Evolutionary conservation across 495 filamentous ascomycete genomes (phyloP).

Genomic region (Clavariopsis aquatica): DNA sequence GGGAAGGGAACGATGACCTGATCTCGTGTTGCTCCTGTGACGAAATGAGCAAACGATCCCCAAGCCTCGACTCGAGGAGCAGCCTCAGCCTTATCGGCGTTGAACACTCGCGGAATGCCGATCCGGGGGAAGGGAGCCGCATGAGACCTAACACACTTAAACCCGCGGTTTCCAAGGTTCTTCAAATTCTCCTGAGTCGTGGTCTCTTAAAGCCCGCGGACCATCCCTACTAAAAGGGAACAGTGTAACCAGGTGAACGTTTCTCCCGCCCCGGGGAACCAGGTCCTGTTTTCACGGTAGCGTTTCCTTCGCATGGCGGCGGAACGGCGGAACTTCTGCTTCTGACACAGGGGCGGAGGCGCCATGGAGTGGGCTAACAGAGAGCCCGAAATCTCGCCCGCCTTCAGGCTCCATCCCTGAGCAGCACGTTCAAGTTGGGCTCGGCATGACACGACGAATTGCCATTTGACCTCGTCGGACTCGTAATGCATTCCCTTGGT

Average conservation of each 20-base stretch:
- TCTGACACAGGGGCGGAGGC: slow-evolving; percentile 4
- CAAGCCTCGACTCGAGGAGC: slow-evolving; percentile 1
- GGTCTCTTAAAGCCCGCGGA: neutral
- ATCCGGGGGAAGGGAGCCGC: slow-evolving; percentile 18
- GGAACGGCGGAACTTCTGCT: slow-evolving; percentile 2
- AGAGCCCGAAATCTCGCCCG: neutral
- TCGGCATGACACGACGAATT: neutral
- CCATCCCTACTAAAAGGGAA: neutral
- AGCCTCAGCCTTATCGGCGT: neutral
- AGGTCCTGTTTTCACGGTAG: neutral
- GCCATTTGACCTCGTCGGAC: neutral
- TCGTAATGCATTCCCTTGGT: neutral
- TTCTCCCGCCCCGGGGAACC: slow-evolving; percentile 7
- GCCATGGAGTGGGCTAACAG: neutral
- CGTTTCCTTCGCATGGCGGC: slow-evolving; percentile 3
- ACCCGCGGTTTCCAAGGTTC: neutral
- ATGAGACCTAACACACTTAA: slow-evolving; percentile 5
- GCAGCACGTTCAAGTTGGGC: neutral
- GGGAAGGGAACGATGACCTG: neutral
- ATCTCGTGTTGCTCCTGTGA: neutral
- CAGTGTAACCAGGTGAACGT: neutral
- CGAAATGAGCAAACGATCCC: neutral
- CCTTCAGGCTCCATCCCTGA: neutral
- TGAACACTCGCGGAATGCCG: neutral
- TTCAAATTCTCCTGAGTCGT: neutral